phyloP scores from a whole-genome alignment of 768 basidiomycete genomes.

The Plicaturopsis crispa region DNA sequence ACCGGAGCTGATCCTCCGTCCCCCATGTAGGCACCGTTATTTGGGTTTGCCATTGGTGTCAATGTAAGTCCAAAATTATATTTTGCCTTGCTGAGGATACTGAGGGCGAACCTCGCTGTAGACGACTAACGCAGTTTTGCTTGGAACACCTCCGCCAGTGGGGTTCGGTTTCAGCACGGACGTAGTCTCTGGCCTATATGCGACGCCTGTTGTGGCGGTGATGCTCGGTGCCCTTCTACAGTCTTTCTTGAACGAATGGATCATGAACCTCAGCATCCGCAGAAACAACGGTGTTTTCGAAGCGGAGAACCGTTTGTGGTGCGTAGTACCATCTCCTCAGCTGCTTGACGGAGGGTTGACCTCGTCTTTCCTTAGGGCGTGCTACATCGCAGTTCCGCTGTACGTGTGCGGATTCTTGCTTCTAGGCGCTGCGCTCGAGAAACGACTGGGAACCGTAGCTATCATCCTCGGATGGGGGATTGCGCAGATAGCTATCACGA shows the following conservation, averaged over 20 bases:
- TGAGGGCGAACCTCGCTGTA: constrained; percentile 12
- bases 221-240: constrained; percentile 45
- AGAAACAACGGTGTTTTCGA: constrained; percentile 44
- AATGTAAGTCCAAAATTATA: too few relatives aligned
- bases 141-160: constrained; percentile 34
- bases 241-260: constrained; percentile 42
- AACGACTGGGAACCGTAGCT: constrained; percentile 16
- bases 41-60: constrained; percentile 61
- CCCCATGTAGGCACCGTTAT: constrained; percentile 44
- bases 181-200: constrained; percentile 33
- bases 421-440: constrained; percentile 30
- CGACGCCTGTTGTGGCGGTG: constrained; percentile 40
- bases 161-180: constrained; percentile 40
- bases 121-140: constrained; percentile 50
- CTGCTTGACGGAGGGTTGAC: background rate
- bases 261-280: constrained; percentile 34
- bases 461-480: constrained; percentile 38
- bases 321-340: constrained; percentile 6
- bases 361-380: constrained; percentile 23
- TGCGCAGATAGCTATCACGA: constrained; percentile 25
- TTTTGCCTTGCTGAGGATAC: too few relatives aligned
- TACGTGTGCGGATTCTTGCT: constrained; percentile 34
- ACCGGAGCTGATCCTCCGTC: too few relatives aligned
- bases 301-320: constrained; percentile 40
- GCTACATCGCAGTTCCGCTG: constrained; percentile 31